phyloP scores from a whole-genome alignment of 331 rosid species.

The Acacia concinna region DNA sequence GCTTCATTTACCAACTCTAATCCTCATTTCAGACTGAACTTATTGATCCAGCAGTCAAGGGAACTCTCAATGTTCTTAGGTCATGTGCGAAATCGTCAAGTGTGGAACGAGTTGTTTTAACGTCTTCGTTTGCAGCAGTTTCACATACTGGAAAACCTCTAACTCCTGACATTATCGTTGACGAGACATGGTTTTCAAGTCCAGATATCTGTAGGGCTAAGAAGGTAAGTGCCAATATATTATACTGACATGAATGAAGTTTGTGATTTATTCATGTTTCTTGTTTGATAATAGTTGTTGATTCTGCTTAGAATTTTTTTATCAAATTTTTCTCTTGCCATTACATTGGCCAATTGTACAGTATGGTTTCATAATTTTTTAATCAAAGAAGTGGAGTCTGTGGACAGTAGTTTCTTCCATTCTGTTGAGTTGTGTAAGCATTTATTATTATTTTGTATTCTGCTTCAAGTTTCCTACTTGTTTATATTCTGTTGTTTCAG shows the following conservation, averaged over 20 bases:
- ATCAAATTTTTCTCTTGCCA: no score
- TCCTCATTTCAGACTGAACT: constrained; percentile 7
- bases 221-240: not conserved
- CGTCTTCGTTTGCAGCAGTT: not conserved
- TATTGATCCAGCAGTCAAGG: not conserved
- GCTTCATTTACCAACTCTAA: not conserved
- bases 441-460: not conserved
- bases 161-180: not conserved
- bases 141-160: not conserved
- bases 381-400: no score
- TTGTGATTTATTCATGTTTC: no score
- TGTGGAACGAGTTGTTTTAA: constrained; percentile 11
- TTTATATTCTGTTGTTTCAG: constrained; percentile 41
- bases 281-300: no score
- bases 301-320: no score
- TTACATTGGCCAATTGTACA: no score
- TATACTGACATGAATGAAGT: no score
- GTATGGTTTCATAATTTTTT: no score
- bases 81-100: not conserved
- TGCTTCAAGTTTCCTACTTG: constrained; percentile 9
- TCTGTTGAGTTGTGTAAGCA: no score
- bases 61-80: constrained; percentile 1
- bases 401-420: no score
- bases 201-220: not conserved
- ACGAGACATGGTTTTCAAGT: constrained; percentile 2